Conservation (phyloP, 352 stramenopile species). For the Phytopythium oedochilum region DNA sequence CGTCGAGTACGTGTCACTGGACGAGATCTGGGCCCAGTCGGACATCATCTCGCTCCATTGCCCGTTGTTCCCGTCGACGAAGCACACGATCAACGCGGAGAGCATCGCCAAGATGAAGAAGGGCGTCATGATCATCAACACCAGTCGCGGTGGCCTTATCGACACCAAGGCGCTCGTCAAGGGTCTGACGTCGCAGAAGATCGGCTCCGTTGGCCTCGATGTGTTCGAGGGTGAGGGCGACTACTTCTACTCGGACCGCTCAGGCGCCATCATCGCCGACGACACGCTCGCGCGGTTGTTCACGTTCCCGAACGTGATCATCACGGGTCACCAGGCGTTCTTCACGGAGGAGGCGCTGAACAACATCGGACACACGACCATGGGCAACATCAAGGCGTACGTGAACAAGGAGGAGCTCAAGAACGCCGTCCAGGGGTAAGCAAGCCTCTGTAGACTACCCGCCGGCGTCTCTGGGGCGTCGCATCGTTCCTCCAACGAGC, state of each 20-base stretch:
- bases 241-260: slow-evolving; percentile 78
- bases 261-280: slow-evolving; percentile 58
- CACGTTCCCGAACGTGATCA: slow-evolving; percentile 80
- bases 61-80: slow-evolving; percentile 75
- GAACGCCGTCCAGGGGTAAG: slow-evolving; percentile 60
- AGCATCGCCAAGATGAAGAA: slow-evolving; percentile 87
- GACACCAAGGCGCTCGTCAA: slow-evolving; percentile 79
- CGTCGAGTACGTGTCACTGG: slow-evolving; percentile 22
- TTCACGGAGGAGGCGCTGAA: slow-evolving; percentile 73
- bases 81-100: slow-evolving; percentile 80
- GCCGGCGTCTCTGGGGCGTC: not conserved
- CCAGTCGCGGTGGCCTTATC: slow-evolving; percentile 81
- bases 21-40: slow-evolving; percentile 55
- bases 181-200: slow-evolving; percentile 73
- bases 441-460: slow-evolving; percentile 8
- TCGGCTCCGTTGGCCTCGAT: slow-evolving; percentile 78
- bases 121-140: slow-evolving; percentile 90
- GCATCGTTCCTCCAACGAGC: not conserved
- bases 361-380: slow-evolving; percentile 69
- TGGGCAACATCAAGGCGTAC: slow-evolving; percentile 71
- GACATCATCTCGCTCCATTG: slow-evolving; percentile 90
- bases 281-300: slow-evolving; percentile 70
- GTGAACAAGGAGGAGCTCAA: slow-evolving; percentile 28
- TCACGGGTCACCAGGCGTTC: slow-evolving; percentile 78
- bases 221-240: slow-evolving; percentile 84